Percentiles rank a stretch among this genome's conserved stretches.
Conservation (phyloP, 768 basidiomycete species). For the Rhizopogon sp. region DNA sequence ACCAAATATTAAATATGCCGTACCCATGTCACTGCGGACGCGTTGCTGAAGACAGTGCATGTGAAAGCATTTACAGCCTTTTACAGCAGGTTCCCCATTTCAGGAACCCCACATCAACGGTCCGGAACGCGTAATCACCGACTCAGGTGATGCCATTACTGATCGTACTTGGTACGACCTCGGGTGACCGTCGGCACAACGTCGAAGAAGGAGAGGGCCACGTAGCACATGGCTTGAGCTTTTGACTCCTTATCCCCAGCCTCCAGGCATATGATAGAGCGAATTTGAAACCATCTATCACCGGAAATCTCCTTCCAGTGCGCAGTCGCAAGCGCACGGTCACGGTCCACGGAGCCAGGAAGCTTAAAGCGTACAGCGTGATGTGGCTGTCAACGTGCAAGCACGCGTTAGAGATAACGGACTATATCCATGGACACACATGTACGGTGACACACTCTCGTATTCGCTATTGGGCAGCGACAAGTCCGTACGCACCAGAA, state of each 20-base stretch:
- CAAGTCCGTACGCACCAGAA: background rate
- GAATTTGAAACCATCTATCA: background rate
- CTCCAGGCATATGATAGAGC: background rate
- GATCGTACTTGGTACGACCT: background rate
- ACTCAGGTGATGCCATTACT: slow-evolving; percentile 9
- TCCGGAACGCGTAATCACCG: slow-evolving; percentile 18
- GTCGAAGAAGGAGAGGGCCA: background rate
- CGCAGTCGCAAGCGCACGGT: background rate
- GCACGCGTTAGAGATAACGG: background rate
- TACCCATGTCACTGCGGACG: slow-evolving; percentile 6
- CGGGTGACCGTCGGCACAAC: background rate
- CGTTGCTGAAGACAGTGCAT: slow-evolving; percentile 3
- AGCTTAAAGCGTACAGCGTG: background rate
- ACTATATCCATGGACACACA: background rate
- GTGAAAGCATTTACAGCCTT: background rate
- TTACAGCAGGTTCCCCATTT: slow-evolving; percentile 1
- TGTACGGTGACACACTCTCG: no score
- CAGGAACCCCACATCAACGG: slow-evolving; percentile 7
- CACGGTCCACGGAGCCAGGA: background rate
- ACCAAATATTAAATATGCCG: background rate
- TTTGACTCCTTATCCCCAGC: background rate
- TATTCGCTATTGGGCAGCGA: background rate
- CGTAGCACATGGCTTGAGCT: background rate
- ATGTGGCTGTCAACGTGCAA: background rate
- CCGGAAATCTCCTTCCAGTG: background rate